Conservation (phyloP, 2,329 filamentous ascomycete genomes). For the Talaromyces islandicus region DNA sequence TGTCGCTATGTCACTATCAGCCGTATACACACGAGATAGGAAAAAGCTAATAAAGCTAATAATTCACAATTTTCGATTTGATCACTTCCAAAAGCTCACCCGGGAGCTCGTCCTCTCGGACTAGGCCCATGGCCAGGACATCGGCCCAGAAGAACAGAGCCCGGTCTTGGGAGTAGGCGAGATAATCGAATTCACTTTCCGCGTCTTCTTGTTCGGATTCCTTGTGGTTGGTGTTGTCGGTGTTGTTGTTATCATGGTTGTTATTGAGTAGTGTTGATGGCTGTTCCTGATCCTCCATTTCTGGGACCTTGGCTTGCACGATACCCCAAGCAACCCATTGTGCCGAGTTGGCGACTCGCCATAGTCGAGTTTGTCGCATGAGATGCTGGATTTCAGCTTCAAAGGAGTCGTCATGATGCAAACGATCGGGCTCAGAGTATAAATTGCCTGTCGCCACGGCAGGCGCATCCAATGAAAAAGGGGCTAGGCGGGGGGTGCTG, state of each 20-base stretch:
- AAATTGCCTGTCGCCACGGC: slow-evolving; percentile 33
- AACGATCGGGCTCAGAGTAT: neutral
- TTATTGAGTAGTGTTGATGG: slow-evolving; percentile 13
- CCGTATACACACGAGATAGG: neutral
- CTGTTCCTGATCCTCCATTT: slow-evolving; percentile 49
- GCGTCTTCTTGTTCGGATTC: slow-evolving; percentile 11
- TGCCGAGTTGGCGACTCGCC: slow-evolving; percentile 81
- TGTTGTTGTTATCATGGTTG: neutral
- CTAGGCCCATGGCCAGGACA: slow-evolving; percentile 68
- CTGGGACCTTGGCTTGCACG: slow-evolving; percentile 83
- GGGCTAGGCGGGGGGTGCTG: slow-evolving; percentile 45
- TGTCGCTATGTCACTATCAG: neutral
- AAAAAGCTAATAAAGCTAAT: slow-evolving; percentile 38
- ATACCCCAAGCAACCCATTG: slow-evolving; percentile 96
- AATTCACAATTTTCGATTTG: slow-evolving; percentile 59
- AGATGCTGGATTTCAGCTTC: slow-evolving; percentile 66
- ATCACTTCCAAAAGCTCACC: slow-evolving; percentile 56
- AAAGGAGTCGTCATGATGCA: slow-evolving; percentile 47
- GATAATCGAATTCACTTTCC: slow-evolving; percentile 79
- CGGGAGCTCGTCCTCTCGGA: slow-evolving; percentile 70
- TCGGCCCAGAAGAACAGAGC: slow-evolving; percentile 95
- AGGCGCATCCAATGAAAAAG: slow-evolving; percentile 78
- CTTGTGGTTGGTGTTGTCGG: neutral
- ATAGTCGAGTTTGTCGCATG: slow-evolving; percentile 72
- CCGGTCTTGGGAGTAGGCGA: slow-evolving; percentile 83